Percentiles rank a stretch among this genome's conserved stretches.
Evolutionary conservation across 768 basidiomycete species (phyloP).

Genomic region (Xanthoconium purpureum): DNA sequence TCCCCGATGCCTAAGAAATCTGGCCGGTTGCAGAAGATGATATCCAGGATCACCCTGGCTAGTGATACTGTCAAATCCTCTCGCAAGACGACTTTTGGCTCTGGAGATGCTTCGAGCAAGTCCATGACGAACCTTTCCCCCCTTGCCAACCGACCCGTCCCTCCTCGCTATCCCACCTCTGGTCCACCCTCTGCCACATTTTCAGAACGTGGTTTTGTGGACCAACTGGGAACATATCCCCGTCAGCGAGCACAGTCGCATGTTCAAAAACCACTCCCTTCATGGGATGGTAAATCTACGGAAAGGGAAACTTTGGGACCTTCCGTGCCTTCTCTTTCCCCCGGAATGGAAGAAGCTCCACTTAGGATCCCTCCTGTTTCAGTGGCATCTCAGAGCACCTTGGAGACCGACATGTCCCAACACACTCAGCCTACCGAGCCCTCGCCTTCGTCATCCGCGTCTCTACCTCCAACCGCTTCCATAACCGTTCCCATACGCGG

Average conservation of each 20-base stretch:
- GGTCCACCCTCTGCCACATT: slow-evolving; percentile 47
- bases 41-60: slow-evolving; percentile 68
- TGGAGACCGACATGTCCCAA: slow-evolving; percentile 5
- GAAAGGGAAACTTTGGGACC: slow-evolving; percentile 8
- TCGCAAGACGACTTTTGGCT: slow-evolving; percentile 32
- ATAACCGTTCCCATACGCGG: background rate
- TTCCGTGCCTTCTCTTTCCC: slow-evolving; percentile 4
- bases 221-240: slow-evolving; percentile 14
- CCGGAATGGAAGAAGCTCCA: slow-evolving; percentile 3
- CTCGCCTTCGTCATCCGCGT: slow-evolving; percentile 1
- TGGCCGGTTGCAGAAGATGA: slow-evolving; percentile 75
- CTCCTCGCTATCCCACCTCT: slow-evolving; percentile 50
- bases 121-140: slow-evolving; percentile 44
- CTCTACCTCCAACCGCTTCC: slow-evolving; percentile 5
- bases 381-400: background rate
- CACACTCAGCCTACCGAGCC: slow-evolving; percentile 1
- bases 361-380: background rate
- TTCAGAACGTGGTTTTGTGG: slow-evolving; percentile 30
- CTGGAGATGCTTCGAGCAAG: slow-evolving; percentile 24
- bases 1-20: slow-evolving; percentile 39
- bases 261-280: slow-evolving; percentile 19
- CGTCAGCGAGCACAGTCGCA: slow-evolving; percentile 31
- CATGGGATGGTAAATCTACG: slow-evolving; percentile 16
- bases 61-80: slow-evolving; percentile 28
- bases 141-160: slow-evolving; percentile 57